phyloP scores from a whole-genome alignment of 1,284 basidiomycete species.

The Cystobasidium slooffiae region DNA sequence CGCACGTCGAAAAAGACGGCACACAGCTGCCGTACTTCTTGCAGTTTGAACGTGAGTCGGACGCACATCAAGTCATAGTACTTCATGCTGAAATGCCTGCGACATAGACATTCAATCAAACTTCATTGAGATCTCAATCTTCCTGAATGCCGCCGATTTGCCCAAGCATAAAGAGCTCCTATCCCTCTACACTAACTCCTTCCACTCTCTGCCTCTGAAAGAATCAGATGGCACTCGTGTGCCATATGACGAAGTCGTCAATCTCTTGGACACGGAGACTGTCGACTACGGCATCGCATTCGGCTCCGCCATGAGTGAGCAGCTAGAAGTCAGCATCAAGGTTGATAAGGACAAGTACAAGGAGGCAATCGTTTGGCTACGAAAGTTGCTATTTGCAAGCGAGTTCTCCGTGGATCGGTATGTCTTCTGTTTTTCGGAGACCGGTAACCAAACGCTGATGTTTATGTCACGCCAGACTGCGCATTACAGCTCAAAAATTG shows the following conservation, averaged over 20 bases:
- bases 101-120: slow-evolving; percentile 69
- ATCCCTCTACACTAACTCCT: slow-evolving; percentile 74
- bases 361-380: slow-evolving; percentile 81
- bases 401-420: slow-evolving; percentile 83
- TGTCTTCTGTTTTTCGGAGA: slow-evolving; percentile 47
- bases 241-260: slow-evolving; percentile 86
- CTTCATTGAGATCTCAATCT: slow-evolving; percentile 74
- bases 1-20: slow-evolving; percentile 74
- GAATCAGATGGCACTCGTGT: slow-evolving; percentile 72
- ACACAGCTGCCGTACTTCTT: slow-evolving; percentile 80
- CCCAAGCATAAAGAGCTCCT: slow-evolving; percentile 56
- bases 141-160: slow-evolving; percentile 69
- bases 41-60: slow-evolving; percentile 68
- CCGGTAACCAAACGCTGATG: slow-evolving; percentile 35
- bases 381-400: slow-evolving; percentile 81
- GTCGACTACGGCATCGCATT: slow-evolving; percentile 80
- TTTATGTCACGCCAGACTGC: slow-evolving; percentile 64
- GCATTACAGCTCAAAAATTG: slow-evolving; percentile 84
- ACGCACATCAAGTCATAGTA: neutral
- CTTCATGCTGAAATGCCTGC: neutral
- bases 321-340: slow-evolving; percentile 76
- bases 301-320: slow-evolving; percentile 75
- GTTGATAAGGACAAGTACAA: slow-evolving; percentile 82
- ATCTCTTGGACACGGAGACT: slow-evolving; percentile 87
- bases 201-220: slow-evolving; percentile 87